Percentiles rank a stretch among this genome's conserved stretches.
Evolutionary conservation across 352 stramenopile species (phyloP).

Genomic region (Elongisporangium prolatum): DNA sequence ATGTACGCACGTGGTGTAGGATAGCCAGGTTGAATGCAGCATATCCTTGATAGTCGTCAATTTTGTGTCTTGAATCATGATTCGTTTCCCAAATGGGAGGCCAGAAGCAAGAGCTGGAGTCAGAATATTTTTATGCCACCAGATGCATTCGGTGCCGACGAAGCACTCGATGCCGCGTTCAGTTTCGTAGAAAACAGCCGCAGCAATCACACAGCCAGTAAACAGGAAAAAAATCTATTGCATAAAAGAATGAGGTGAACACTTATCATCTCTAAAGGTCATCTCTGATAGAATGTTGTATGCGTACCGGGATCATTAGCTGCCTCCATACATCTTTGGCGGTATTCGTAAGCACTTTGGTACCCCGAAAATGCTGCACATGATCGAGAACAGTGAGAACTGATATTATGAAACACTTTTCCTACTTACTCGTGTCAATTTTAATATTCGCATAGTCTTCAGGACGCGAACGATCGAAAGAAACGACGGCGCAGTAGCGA

Average conservation of each 20-base stretch:
- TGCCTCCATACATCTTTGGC: slow-evolving; percentile 49
- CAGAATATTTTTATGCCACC: slow-evolving; percentile 53
- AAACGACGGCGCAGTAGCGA: slow-evolving; percentile 57
- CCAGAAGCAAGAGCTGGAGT: slow-evolving; percentile 28
- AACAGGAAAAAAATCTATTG: slow-evolving; percentile 73
- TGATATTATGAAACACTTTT: too few species aligned
- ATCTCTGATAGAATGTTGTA: too few species aligned
- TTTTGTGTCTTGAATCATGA: slow-evolving; percentile 56
- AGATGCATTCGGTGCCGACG: slow-evolving; percentile 44
- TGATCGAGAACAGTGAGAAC: too few species aligned
- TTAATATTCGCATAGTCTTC: slow-evolving; percentile 75
- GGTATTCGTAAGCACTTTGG: slow-evolving; percentile 56
- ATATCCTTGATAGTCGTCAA: slow-evolving; percentile 57
- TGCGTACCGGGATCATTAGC: slow-evolving; percentile 55
- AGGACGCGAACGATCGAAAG: slow-evolving; percentile 59
- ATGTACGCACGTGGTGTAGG: slow-evolving; percentile 44
- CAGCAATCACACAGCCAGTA: slow-evolving; percentile 53
- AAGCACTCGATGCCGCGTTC: slow-evolving; percentile 69
- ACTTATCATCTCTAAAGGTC: too few species aligned
- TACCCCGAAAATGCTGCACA: slow-evolving; percentile 58
- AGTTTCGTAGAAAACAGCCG: slow-evolving; percentile 67
- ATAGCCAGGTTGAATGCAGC: slow-evolving; percentile 66
- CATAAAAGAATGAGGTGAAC: not conserved
- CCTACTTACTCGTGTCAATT: slow-evolving; percentile 43
- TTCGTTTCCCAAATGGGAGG: slow-evolving; percentile 47